Evolutionary conservation across 129 eudicot genomes (phyloP).

Genomic region (Cynara cardunculus): DNA sequence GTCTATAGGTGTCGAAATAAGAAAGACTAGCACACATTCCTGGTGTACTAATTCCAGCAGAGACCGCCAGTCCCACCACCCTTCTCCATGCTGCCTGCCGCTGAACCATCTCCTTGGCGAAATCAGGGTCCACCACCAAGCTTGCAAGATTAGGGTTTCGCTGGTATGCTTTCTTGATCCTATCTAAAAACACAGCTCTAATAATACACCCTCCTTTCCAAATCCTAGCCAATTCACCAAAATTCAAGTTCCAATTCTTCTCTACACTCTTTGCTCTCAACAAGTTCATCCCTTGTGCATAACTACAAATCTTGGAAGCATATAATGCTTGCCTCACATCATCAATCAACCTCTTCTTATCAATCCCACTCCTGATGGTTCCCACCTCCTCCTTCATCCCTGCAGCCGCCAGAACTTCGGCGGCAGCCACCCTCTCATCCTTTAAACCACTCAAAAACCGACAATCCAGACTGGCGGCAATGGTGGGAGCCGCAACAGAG

Average conservation of each 20-base stretch:
- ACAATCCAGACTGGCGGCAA: constrained; percentile 79
- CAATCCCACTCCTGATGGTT: constrained; percentile 42
- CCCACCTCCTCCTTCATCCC: constrained; percentile 69
- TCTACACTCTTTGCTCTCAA: constrained; percentile 72
- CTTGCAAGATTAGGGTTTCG: constrained; percentile 80
- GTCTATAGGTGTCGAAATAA: constrained; percentile 80
- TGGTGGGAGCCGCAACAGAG: constrained; percentile 79
- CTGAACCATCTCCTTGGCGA: constrained; percentile 95
- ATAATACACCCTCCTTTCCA: constrained; percentile 96
- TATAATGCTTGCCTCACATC: constrained; percentile 94
- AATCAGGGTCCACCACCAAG: constrained; percentile 80
- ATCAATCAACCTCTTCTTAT: constrained; percentile 79
- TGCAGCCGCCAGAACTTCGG: constrained; percentile 37
- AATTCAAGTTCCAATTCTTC: constrained; percentile 86
- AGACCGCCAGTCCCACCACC: constrained; percentile 71
- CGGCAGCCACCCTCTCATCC: constrained; percentile 70
- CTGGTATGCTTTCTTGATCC: constrained; percentile 86
- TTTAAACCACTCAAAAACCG: constrained; percentile 88
- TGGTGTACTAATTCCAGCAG: constrained; percentile 79
- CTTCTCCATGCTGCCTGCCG: constrained; percentile 94
- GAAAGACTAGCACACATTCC: constrained; percentile 89
- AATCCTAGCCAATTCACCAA: constrained; percentile 88
- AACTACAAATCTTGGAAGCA: constrained; percentile 87
- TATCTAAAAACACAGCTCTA: constrained; percentile 80
- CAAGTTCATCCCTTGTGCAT: constrained; percentile 95